Evolutionary conservation across 2,329 filamentous ascomycete species (phyloP).

Genomic region (Sarocladiaceae sp.): DNA sequence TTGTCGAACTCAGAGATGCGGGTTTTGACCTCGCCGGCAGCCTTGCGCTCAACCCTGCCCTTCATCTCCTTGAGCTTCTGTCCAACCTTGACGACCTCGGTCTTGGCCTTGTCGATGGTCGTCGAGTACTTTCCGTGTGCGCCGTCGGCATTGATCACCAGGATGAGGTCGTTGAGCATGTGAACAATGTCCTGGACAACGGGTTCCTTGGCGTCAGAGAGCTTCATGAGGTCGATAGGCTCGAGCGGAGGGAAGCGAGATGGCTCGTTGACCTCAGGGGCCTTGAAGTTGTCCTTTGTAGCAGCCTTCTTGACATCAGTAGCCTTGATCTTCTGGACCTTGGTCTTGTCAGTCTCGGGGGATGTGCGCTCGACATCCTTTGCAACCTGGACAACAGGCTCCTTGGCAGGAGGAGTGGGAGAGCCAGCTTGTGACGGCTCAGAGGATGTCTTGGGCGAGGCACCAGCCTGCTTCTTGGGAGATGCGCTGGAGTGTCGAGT

Average conservation of each 20-base stretch:
- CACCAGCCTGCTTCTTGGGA: slow-evolving; percentile 24
- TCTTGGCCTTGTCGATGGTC: slow-evolving; percentile 81
- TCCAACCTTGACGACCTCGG: slow-evolving; percentile 73
- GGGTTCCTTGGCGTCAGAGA: slow-evolving; percentile 75
- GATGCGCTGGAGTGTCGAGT: slow-evolving; percentile 56
- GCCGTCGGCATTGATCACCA: slow-evolving; percentile 84
- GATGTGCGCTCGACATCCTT: slow-evolving; percentile 27
- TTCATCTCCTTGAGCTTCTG: slow-evolving; percentile 73
- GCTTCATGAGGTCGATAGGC: slow-evolving; percentile 72
- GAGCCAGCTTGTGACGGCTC: slow-evolving; percentile 15
- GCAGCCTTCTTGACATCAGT: slow-evolving; percentile 11
- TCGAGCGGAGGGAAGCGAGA: slow-evolving; percentile 59
- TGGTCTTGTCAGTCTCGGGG: slow-evolving; percentile 17
- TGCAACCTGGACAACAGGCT: slow-evolving; percentile 12
- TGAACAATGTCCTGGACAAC: slow-evolving; percentile 90
- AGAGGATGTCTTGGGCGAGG: slow-evolving; percentile 24
- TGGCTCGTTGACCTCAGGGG: slow-evolving; percentile 62
- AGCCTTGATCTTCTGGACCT: slow-evolving; percentile 19
- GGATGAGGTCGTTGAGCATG: slow-evolving; percentile 94
- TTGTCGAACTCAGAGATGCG: slow-evolving; percentile 75
- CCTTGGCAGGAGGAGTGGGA: slow-evolving; percentile 13
- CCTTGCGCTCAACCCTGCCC: slow-evolving; percentile 61
- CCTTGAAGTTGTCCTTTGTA: slow-evolving; percentile 36
- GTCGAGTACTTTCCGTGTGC: slow-evolving; percentile 72
- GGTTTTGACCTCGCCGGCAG: slow-evolving; percentile 71